These are phyloP conservation scores for Nicotiana undulata DNA, from an alignment of 257 asterid genomes.

Conservation along the genomic window DNA sequence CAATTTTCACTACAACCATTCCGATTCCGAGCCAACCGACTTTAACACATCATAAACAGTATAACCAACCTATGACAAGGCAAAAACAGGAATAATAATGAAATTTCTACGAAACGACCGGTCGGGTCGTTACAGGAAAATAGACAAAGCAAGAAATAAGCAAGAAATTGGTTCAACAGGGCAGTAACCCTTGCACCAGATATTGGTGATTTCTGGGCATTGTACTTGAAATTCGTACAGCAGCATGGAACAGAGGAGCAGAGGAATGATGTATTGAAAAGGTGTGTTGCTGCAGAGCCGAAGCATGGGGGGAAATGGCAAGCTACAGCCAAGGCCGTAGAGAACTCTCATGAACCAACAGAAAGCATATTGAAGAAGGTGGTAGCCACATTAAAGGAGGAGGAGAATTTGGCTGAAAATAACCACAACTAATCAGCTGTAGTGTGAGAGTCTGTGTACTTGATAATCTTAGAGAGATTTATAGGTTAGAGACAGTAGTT, in stretches of 20 bases:
- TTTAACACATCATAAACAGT: too few relatives aligned
- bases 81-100: too few relatives aligned
- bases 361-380: slow-evolving; percentile 78
- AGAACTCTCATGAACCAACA: slow-evolving; percentile 80
- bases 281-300: slow-evolving; percentile 78
- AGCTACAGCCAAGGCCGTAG: slow-evolving; percentile 69
- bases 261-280: slow-evolving; percentile 63
- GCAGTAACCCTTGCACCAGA: slow-evolving; percentile 81
- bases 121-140: too few relatives aligned
- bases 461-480: neutral
- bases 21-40: too few relatives aligned
- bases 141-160: slow-evolving; percentile 75
- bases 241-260: slow-evolving; percentile 65
- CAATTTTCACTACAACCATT: too few relatives aligned
- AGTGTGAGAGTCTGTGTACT: neutral
- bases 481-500: neutral
- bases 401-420: slow-evolving; percentile 56
- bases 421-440: slow-evolving; percentile 24
- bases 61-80: too few relatives aligned
- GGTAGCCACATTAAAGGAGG: slow-evolving; percentile 69
- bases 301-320: slow-evolving; percentile 97
- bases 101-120: too few relatives aligned
- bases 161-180: slow-evolving; percentile 61
- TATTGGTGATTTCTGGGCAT: slow-evolving; percentile 87
- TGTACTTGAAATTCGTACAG: slow-evolving; percentile 67